These are phyloP conservation scores for Nidula microcarpa DNA, from an alignment of 768 basidiomycete species.

Conservation along the genomic window DNA sequence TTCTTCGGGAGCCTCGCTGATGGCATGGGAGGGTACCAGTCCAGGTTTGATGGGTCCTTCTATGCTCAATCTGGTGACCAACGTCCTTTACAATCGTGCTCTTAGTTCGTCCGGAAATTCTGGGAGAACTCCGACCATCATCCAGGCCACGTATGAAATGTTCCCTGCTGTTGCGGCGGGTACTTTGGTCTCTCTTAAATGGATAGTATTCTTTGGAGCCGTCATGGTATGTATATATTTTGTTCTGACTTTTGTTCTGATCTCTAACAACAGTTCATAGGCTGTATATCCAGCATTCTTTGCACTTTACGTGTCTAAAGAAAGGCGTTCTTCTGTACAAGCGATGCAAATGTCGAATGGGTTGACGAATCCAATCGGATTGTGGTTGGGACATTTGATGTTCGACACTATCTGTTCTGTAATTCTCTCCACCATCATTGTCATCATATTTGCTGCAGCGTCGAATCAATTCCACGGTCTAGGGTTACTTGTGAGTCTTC, in stretches of 20 bases:
- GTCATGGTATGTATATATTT: slow-evolving; percentile 47
- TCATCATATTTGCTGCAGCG: slow-evolving; percentile 53
- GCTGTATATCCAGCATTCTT: slow-evolving; percentile 82
- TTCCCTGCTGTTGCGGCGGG: slow-evolving; percentile 57
- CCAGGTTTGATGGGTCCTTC: slow-evolving; percentile 56
- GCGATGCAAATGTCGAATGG: slow-evolving; percentile 84
- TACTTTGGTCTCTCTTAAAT: slow-evolving; percentile 62
- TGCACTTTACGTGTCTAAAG: slow-evolving; percentile 70
- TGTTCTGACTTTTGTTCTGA: neutral
- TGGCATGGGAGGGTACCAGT: slow-evolving; percentile 71
- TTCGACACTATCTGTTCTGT: slow-evolving; percentile 61
- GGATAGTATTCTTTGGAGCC: slow-evolving; percentile 73
- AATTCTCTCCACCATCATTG: slow-evolving; percentile 37
- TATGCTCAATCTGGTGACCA: slow-evolving; percentile 66
- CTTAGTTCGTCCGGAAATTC: slow-evolving; percentile 46
- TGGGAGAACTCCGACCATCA: slow-evolving; percentile 40
- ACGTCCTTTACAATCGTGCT: slow-evolving; percentile 62
- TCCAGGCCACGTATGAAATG: slow-evolving; percentile 50
- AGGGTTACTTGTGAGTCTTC: slow-evolving; percentile 51
- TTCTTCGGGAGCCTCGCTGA: slow-evolving; percentile 42
- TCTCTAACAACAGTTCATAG: slow-evolving; percentile 24
- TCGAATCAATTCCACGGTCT: slow-evolving; percentile 67
- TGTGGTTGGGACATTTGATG: slow-evolving; percentile 78
- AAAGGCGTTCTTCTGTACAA: slow-evolving; percentile 69
- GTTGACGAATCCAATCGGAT: slow-evolving; percentile 59